phyloP scores from a whole-genome alignment of 2,329 filamentous ascomycete species.

The Penicillium concentricum region DNA sequence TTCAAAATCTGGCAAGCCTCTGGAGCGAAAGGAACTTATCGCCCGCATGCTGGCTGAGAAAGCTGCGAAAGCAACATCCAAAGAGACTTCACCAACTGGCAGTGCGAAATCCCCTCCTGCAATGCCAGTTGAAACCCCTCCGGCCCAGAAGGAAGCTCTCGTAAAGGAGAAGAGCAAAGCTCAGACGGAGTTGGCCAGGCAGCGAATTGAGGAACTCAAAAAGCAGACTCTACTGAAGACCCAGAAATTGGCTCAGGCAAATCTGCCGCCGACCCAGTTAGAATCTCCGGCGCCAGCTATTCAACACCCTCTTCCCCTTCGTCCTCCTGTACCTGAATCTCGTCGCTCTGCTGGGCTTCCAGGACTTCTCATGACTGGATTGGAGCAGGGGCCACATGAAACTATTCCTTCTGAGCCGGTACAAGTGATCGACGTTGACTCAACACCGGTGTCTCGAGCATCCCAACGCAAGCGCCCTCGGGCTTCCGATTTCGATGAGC shows the following conservation, averaged over 20 bases:
- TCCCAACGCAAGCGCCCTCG: slow-evolving; percentile 58
- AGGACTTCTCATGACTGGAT: slow-evolving; percentile 51
- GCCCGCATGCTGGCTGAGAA: slow-evolving; percentile 74
- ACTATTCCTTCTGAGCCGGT: slow-evolving; percentile 8
- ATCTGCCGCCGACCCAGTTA: neutral
- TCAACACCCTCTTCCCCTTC: slow-evolving; percentile 40
- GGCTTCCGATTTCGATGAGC: slow-evolving; percentile 69
- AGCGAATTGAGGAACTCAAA: slow-evolving; percentile 74
- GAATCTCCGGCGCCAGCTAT: slow-evolving; percentile 15
- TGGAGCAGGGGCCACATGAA: slow-evolving; percentile 7
- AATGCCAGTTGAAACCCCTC: slow-evolving; percentile 5
- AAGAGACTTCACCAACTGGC: slow-evolving; percentile 10
- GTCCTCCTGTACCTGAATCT: slow-evolving; percentile 34
- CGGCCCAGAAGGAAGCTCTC: slow-evolving; percentile 23
- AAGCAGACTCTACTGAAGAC: slow-evolving; percentile 48
- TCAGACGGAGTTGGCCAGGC: slow-evolving; percentile 72
- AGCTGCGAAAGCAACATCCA: slow-evolving; percentile 51
- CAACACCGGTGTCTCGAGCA: slow-evolving; percentile 22
- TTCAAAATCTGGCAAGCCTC: slow-evolving; percentile 40
- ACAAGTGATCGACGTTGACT: slow-evolving; percentile 18
- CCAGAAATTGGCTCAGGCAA: slow-evolving; percentile 24
- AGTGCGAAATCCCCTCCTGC: slow-evolving; percentile 5
- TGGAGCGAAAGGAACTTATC: slow-evolving; percentile 74
- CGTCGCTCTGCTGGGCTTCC: slow-evolving; percentile 46
- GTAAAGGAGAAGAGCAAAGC: slow-evolving; percentile 55